Percentiles rank a stretch among this genome's conserved stretches.
Conservation (phyloP, 2,329 filamentous ascomycete species). For the Neopestalotiopsis clavispora region DNA sequence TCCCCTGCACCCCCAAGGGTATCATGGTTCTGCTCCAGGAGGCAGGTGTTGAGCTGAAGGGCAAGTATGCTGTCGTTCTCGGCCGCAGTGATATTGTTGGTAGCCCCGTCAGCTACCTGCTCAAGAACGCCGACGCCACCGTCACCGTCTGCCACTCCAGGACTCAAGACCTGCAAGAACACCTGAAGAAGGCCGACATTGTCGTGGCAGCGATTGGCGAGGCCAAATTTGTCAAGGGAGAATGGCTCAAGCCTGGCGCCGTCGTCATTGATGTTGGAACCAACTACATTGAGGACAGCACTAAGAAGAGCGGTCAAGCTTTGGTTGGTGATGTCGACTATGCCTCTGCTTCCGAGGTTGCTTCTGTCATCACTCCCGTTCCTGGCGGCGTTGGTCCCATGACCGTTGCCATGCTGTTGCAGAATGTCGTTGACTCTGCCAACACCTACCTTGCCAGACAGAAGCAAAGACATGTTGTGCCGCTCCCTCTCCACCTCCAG, state of each 20-base stretch:
- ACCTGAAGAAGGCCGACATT: conserved; percentile 85
- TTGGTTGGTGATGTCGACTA: conserved; percentile 96
- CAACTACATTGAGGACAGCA: conserved; percentile 88
- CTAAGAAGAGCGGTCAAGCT: conserved; percentile 89
- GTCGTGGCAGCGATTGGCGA: conserved; percentile 91
- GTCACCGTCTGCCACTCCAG: conserved; percentile 96
- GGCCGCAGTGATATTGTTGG: conserved; percentile 97
- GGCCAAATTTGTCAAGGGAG: conserved; percentile 86
- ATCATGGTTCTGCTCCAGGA: conserved; percentile 92
- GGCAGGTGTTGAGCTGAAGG: conserved; percentile 79
- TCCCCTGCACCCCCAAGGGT: conserved; percentile 95
- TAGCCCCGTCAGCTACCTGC: conserved; percentile 92
- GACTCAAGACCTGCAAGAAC: conserved; percentile 73
- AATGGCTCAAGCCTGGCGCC: conserved; percentile 93
- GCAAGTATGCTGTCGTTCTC: conserved; percentile 93
- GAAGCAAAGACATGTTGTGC: conserved; percentile 78
- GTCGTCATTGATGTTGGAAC: conserved; percentile 98
- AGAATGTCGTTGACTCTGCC: conserved; percentile 91
- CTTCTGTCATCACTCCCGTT: conserved; percentile 92
- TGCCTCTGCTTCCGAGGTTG: conserved; percentile 81
- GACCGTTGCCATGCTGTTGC: conserved; percentile 97
- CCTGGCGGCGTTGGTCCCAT: conserved; percentile 97
- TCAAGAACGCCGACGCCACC: conserved; percentile 95
- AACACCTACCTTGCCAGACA: conserved; percentile 81
- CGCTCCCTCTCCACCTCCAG: conserved; percentile 81